These are phyloP conservation scores for Hortaea werneckii DNA, from an alignment of 2,329 filamentous ascomycete species.

Conservation along the genomic window DNA sequence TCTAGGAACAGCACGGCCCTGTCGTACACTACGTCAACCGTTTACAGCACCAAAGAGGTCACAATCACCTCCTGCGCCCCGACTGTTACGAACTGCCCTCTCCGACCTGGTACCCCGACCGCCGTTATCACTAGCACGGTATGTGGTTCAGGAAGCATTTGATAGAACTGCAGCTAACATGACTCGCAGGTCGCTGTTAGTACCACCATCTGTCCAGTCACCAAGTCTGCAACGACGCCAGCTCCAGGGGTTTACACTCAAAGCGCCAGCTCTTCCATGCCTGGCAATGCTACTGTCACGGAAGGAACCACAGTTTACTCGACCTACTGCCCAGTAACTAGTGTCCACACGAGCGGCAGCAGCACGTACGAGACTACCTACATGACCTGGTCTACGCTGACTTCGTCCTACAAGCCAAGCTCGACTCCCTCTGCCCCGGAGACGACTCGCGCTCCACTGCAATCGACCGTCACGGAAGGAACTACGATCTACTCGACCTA, in stretches of 20 bases:
- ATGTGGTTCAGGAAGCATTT: slow-evolving; percentile 9
- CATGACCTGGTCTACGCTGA: slow-evolving; percentile 7
- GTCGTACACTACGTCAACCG: slow-evolving; percentile 10
- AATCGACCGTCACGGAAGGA: neutral
- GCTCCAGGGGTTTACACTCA: neutral
- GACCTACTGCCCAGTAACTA: slow-evolving; percentile 53
- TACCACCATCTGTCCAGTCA: neutral
- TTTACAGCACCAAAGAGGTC: slow-evolving; percentile 8
- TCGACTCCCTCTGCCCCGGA: neutral
- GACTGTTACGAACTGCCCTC: slow-evolving; percentile 13
- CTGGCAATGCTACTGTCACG: neutral
- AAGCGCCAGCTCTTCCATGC: neutral
- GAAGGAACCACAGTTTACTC: slow-evolving; percentile 1
- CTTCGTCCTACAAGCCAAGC: slow-evolving; percentile 34
- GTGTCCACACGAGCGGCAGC: slow-evolving; percentile 73
- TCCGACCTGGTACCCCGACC: slow-evolving; percentile 3
- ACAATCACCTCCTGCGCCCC: slow-evolving; percentile 16
- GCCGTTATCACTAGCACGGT: slow-evolving; percentile 26
- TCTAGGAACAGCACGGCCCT: neutral
- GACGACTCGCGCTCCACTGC: neutral
- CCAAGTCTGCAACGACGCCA: neutral
- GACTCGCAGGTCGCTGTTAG: neutral
- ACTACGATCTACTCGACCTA: neutral
- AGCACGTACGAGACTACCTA: slow-evolving; percentile 65
- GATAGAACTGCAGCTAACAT: no score